Evolutionary conservation across 305 asterid genomes (phyloP).

Genomic region (Solanum chacoense): DNA sequence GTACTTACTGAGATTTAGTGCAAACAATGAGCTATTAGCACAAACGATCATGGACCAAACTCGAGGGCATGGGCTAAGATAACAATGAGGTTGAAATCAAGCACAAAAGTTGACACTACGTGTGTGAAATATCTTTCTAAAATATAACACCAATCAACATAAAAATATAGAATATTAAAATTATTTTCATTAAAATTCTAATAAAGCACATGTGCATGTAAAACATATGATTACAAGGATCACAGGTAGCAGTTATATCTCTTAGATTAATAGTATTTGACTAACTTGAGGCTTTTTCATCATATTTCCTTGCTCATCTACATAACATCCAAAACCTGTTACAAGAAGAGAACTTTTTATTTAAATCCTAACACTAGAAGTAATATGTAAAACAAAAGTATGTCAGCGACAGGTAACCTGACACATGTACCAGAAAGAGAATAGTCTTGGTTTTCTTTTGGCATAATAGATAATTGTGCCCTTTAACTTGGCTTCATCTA

Average conservation of each 20-base stretch:
- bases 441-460: neutral
- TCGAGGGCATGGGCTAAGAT: neutral
- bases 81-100: neutral
- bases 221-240: neutral
- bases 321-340: conserved; percentile 78
- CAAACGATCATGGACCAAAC: neutral
- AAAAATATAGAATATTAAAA: neutral
- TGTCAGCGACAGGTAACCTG: neutral
- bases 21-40: neutral
- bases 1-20: neutral
- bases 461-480: neutral
- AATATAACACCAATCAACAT: neutral
- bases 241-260: neutral
- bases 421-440: neutral
- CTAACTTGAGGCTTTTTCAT: conserved; percentile 88
- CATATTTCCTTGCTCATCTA: conserved; percentile 65
- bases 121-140: neutral
- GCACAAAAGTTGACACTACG: neutral
- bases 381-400: neutral
- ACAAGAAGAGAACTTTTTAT: neutral
- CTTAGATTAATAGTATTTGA: conserved; percentile 10
- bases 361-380: neutral
- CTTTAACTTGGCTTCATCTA: neutral
- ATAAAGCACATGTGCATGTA: neutral
- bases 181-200: neutral